Conservation (phyloP, 1,284 basidiomycete species). For the Boletus smithii region DNA sequence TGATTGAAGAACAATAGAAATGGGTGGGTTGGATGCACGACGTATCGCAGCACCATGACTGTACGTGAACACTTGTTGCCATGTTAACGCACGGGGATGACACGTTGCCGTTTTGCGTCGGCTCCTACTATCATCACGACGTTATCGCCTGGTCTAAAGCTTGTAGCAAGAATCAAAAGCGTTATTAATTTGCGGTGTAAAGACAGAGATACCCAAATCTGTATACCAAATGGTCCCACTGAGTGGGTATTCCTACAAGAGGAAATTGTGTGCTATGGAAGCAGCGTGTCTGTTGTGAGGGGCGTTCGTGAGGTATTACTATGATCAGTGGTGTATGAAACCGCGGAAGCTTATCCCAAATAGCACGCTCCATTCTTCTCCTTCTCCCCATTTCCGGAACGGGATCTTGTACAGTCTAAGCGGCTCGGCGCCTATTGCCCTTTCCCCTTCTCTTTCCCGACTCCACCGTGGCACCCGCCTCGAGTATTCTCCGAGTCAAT, state of each 20-base stretch:
- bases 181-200: constrained; percentile 1
- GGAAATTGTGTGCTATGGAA: too few relatives aligned
- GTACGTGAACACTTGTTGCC: too few relatives aligned
- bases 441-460: constrained; percentile 54
- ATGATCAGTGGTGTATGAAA: neutral
- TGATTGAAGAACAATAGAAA: too few relatives aligned
- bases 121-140: too few relatives aligned
- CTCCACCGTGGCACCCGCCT: constrained; percentile 57
- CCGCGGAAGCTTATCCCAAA: too few relatives aligned
- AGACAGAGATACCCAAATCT: constrained; percentile 8
- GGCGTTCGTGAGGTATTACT: constrained; percentile 6
- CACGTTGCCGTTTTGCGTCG: too few relatives aligned
- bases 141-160: too few relatives aligned
- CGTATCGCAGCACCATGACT: too few relatives aligned
- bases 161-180: neutral
- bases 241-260: neutral
- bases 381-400: constrained; percentile 8
- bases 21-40: too few relatives aligned
- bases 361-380: too few relatives aligned
- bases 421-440: constrained; percentile 4
- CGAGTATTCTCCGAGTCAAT: constrained; percentile 50
- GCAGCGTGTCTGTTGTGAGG: neutral
- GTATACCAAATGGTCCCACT: constrained; percentile 6
- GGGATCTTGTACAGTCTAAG: constrained; percentile 4
- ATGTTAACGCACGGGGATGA: too few relatives aligned